Conservation (phyloP, 305 asterid genomes). For the Fraxinus angustifolia region DNA sequence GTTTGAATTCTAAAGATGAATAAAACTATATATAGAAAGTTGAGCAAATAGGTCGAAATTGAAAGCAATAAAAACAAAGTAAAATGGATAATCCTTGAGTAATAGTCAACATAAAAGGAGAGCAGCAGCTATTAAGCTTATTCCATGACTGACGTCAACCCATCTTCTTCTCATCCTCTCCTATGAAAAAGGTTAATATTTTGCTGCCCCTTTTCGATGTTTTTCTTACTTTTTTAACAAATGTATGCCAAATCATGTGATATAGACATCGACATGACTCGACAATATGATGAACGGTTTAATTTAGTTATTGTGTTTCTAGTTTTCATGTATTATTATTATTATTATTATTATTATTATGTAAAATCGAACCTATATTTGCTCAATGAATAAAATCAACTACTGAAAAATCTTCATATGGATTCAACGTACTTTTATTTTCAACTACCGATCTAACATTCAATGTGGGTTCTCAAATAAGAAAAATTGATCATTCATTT, state of each 20-base stretch:
- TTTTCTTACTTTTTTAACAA: neutral
- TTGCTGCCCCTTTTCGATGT: neutral
- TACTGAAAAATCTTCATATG: neutral
- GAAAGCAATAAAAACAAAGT: neutral
- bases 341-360: too few relatives aligned
- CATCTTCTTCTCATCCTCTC: neutral
- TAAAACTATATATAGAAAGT: neutral
- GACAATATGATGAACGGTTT: neutral
- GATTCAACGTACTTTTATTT: neutral
- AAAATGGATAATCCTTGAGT: neutral
- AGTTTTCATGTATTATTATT: neutral
- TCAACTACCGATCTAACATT: neutral
- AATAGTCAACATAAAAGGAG: constrained; percentile 2
- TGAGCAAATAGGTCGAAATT: neutral
- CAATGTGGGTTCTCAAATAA: neutral
- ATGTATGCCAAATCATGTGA: neutral
- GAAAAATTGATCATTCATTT: neutral
- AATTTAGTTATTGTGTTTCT: neutral
- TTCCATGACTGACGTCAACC: neutral
- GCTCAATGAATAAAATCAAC: neutral
- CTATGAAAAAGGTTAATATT: neutral
- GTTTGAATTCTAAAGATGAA: neutral
- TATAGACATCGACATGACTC: neutral
- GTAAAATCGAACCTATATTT: neutral
- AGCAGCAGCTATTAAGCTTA: neutral